Evolutionary conservation across 2,329 filamentous ascomycete genomes (phyloP).

Genomic region (Fusarium luffae): DNA sequence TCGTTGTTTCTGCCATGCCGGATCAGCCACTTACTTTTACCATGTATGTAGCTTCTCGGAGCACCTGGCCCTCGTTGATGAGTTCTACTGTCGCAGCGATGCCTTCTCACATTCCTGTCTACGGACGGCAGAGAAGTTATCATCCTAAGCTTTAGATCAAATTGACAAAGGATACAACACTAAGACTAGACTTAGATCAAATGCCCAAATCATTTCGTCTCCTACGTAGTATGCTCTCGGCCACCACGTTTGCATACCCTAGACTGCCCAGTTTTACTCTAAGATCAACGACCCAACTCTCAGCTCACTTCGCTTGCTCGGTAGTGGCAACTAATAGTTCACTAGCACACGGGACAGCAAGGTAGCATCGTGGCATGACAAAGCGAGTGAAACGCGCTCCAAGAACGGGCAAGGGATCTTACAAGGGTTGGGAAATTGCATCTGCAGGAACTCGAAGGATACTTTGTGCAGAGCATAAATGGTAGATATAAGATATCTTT

Average conservation of each 20-base stretch:
- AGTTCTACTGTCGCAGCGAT: too few species aligned
- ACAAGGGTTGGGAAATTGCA: conserved; percentile 42
- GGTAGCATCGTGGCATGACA: conserved; percentile 10
- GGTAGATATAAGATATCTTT: not conserved
- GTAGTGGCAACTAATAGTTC: not conserved
- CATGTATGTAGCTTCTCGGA: too few species aligned
- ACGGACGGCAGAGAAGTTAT: too few species aligned
- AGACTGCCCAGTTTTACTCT: not conserved
- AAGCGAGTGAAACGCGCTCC: conserved; percentile 39
- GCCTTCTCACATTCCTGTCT: too few species aligned
- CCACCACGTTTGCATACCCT: not conserved
- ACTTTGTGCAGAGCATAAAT: conserved; percentile 1
- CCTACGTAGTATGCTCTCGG: not conserved
- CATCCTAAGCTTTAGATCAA: too few species aligned
- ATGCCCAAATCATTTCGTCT: not conserved
- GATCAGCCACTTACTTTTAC: too few species aligned
- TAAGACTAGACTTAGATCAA: too few species aligned
- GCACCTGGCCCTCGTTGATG: too few species aligned
- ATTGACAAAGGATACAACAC: too few species aligned
- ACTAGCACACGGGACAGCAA: conserved; percentile 5
- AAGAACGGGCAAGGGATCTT: conserved; percentile 34
- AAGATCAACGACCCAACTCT: conserved; percentile 5
- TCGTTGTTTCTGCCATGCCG: too few species aligned
- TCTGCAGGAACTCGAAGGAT: conserved; percentile 37
- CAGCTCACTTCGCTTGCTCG: conserved; percentile 31